Evolutionary conservation across 73 alveolate species (phyloP), one percentile per base, ranked within the genome.

Genomic region (Paramecium primaurelia): DNA sequence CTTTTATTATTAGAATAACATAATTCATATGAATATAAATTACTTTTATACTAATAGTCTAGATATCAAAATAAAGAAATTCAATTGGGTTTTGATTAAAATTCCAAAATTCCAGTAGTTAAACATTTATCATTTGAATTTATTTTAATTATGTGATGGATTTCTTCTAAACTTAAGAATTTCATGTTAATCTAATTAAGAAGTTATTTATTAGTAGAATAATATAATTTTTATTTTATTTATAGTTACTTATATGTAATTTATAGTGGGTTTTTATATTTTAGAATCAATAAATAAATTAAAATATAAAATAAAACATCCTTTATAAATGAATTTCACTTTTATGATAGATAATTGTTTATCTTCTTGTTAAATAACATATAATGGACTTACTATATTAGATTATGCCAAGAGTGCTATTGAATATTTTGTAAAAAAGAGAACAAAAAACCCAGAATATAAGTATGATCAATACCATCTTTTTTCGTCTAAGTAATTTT

Each of bases 311-410:
- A 64, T 28, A 54, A 54, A 64, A 28, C 84, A 64, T 64, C 84
- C 84, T 64, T 25, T 64, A 64, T 64, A 73, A 80, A 80, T 80
- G 91, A 42, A 80, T 49, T 80, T 80, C 51, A 49, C 91, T 80
- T 80, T 80, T 80, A 80, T 80, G 77, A 80, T 80, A 40, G 91
- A 80, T 80, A 80, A 80, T 80, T 80, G 91, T 80, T 80, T 42
- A 80, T 80, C 71, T 45, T 42, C 91, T 20, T 80, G 75, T 80
- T 80, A 80, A 80, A 26, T 80, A 25, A 44, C 91, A 40, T 80
- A 80, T 47, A 44, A 80, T 80, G 91, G 91, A 45, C 32, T 80
- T 8, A 44, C 77, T 18, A 32, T 80, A 10, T 80, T 80, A 64
- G 91, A 80, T 49, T 80, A 80, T 47, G 71, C 77, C 40, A 80